Percentiles rank a stretch among this genome's conserved stretches.
Conservation (phyloP, 2,329 filamentous ascomycete genomes). For the Trichoderma endophyticum region DNA sequence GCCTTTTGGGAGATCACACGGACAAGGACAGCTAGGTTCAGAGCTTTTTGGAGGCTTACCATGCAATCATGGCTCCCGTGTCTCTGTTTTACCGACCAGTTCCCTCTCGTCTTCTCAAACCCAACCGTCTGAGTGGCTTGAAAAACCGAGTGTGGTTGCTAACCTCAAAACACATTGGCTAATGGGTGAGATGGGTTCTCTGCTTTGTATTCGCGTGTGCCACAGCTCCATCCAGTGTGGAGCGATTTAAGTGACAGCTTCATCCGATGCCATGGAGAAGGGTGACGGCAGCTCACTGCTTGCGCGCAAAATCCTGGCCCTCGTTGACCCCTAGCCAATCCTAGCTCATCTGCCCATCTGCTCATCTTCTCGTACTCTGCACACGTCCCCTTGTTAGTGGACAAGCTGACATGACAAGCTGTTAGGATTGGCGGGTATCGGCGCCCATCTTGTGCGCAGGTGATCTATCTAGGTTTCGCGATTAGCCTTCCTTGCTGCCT, state of each 20-base stretch:
- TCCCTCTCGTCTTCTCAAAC: background rate
- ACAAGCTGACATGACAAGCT: slow-evolving; percentile 5
- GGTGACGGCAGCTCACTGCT: background rate
- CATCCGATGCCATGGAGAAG: slow-evolving; percentile 7
- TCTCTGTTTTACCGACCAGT: background rate
- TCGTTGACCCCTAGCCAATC: background rate
- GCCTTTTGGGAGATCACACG: slow-evolving; percentile 7
- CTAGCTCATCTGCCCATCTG: background rate
- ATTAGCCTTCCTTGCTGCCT: background rate
- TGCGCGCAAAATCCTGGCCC: background rate
- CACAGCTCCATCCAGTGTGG: background rate
- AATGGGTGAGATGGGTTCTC: background rate
- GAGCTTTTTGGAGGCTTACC: background rate
- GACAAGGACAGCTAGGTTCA: background rate
- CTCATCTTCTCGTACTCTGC: background rate
- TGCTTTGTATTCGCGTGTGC: background rate
- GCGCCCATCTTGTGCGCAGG: background rate
- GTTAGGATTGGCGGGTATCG: slow-evolving; percentile 3
- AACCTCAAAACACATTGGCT: background rate
- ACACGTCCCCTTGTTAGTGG: background rate
- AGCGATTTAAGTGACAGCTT: background rate
- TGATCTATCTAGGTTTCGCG: background rate
- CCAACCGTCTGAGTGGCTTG: background rate
- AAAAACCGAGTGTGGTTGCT: background rate
- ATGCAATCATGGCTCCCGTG: background rate